A percentile compares a stretch with the other conserved stretches of the same genome.
Conservation (phyloP, 148 eudicot species). For the Persicaria tinctoria region DNA sequence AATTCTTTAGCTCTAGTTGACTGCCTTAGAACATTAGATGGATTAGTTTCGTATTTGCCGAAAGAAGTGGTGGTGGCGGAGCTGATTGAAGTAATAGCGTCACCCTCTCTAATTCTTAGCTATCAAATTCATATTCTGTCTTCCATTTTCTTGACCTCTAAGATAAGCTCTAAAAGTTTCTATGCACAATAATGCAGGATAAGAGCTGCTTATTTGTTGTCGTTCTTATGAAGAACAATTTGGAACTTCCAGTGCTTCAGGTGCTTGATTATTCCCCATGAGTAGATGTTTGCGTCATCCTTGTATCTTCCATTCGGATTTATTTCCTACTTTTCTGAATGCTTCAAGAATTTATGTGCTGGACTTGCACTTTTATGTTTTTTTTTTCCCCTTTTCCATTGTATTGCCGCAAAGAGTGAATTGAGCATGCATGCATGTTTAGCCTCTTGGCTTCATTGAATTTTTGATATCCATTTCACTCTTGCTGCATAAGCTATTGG, state of each 20-base stretch:
- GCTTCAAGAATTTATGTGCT: too few species aligned
- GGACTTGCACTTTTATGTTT: too few species aligned
- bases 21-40: slow-evolving; percentile 65
- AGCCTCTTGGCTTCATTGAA: too few species aligned
- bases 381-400: too few species aligned
- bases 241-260: slow-evolving; percentile 68
- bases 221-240: slow-evolving; percentile 57
- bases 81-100: slow-evolving; percentile 64
- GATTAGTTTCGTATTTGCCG: slow-evolving; percentile 48
- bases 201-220: slow-evolving; percentile 54
- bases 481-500: background rate
- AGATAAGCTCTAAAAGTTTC: slow-evolving; percentile 11
- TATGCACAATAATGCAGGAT: slow-evolving; percentile 42
- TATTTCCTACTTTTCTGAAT: too few species aligned
- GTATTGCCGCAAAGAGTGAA: too few species aligned
- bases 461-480: background rate
- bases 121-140: slow-evolving; percentile 9
- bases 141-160: slow-evolving; percentile 5
- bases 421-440: too few species aligned
- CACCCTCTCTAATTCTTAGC: slow-evolving; percentile 10
- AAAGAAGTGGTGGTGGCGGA: slow-evolving; percentile 67
- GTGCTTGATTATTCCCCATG: slow-evolving; percentile 24
- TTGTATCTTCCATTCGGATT: background rate
- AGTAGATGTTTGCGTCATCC: background rate
- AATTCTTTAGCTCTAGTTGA: slow-evolving; percentile 71